These are phyloP conservation scores for Cercophora sp. DNA, from an alignment of 495 filamentous ascomycete genomes.

Conservation along the genomic window DNA sequence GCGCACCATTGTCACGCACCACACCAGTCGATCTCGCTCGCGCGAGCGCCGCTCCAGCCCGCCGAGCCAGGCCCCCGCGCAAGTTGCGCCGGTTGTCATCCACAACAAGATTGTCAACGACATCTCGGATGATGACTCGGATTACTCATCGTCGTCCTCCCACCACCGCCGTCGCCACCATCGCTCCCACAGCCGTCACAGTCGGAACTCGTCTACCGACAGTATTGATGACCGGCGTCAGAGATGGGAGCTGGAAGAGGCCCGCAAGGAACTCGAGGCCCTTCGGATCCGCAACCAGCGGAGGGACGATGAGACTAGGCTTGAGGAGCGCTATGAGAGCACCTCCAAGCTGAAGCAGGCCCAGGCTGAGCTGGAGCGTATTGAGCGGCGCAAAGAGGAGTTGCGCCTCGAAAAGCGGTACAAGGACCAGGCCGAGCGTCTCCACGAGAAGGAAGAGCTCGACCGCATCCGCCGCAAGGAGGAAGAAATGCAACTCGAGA, in stretches of 20 bases:
- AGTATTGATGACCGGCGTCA: conserved; percentile 27
- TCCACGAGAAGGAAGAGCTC: conserved; percentile 24
- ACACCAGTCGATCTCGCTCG: conserved; percentile 32
- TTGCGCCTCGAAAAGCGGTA: conserved; percentile 31
- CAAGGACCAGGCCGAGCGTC: conserved; percentile 28
- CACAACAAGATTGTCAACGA: conserved; percentile 45
- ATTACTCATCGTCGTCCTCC: conserved; percentile 32
- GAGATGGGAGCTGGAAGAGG: conserved; percentile 20
- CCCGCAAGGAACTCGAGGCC: conserved; percentile 18
- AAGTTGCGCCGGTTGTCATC: conserved; percentile 45
- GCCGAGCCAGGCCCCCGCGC: conserved; percentile 23
- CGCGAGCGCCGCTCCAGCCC: conserved; percentile 38
- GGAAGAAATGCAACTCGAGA: conserved; percentile 40
- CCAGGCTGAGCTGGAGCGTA: conserved; percentile 24
- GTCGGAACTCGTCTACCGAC: conserved; percentile 24
- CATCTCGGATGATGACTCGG: conserved; percentile 27
- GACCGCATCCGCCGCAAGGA: conserved; percentile 26
- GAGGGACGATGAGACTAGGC: conserved; percentile 16
- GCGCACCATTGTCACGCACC: conserved; percentile 35
- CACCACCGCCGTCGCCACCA: conserved; percentile 13
- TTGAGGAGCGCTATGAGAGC: conserved; percentile 16
- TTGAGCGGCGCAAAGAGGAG: conserved; percentile 35
- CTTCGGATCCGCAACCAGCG: conserved; percentile 15
- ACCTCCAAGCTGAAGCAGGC: conserved; percentile 17
- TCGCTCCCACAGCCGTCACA: conserved; percentile 21